Percentiles rank a stretch among this genome's conserved stretches.
Conservation (phyloP, 2,329 filamentous ascomycete genomes). For the Proliferodiscus dingleyae region DNA sequence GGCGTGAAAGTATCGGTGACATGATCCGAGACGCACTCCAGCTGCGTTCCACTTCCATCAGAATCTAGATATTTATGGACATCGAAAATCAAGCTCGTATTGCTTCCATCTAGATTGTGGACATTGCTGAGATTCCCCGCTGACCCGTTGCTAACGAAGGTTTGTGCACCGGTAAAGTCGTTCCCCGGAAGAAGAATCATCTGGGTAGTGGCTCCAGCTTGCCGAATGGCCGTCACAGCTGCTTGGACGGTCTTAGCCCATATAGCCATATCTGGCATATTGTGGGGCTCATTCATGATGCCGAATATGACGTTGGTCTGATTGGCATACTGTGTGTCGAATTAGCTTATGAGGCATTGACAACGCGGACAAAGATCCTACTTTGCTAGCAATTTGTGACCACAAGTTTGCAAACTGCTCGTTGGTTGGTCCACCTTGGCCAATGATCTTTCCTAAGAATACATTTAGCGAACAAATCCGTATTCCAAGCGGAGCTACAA, state of each 20-base stretch:
- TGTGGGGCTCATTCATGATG: slow-evolving; percentile 61
- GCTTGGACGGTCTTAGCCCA: slow-evolving; percentile 60
- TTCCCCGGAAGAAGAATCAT: slow-evolving; percentile 61
- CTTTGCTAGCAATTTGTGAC: slow-evolving; percentile 9
- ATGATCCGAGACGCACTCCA: slow-evolving; percentile 49
- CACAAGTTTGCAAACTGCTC: slow-evolving; percentile 41
- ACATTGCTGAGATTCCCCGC: slow-evolving; percentile 48
- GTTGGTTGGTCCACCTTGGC: slow-evolving; percentile 59
- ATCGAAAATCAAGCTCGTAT: slow-evolving; percentile 50
- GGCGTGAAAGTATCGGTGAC: slow-evolving; percentile 41
- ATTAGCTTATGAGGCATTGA: slow-evolving; percentile 44
- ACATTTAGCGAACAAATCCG: neutral
- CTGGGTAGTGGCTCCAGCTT: slow-evolving; percentile 57
- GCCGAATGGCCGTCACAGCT: slow-evolving; percentile 60
- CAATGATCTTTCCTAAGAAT: slow-evolving; percentile 48
- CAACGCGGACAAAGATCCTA: slow-evolving; percentile 19
- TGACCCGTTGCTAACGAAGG: slow-evolving; percentile 46
- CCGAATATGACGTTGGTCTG: slow-evolving; percentile 56
- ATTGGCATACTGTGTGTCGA: slow-evolving; percentile 50
- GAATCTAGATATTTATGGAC: slow-evolving; percentile 59
- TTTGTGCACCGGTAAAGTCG: slow-evolving; percentile 49
- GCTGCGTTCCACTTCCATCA: slow-evolving; percentile 50
- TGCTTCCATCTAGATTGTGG: slow-evolving; percentile 55
- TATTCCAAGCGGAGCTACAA: slow-evolving; percentile 33
- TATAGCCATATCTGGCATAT: slow-evolving; percentile 37